These are phyloP conservation scores for Dothidotthia symphoricarpi DNA, from an alignment of 2,329 filamentous ascomycete species.

Conservation along the genomic window DNA sequence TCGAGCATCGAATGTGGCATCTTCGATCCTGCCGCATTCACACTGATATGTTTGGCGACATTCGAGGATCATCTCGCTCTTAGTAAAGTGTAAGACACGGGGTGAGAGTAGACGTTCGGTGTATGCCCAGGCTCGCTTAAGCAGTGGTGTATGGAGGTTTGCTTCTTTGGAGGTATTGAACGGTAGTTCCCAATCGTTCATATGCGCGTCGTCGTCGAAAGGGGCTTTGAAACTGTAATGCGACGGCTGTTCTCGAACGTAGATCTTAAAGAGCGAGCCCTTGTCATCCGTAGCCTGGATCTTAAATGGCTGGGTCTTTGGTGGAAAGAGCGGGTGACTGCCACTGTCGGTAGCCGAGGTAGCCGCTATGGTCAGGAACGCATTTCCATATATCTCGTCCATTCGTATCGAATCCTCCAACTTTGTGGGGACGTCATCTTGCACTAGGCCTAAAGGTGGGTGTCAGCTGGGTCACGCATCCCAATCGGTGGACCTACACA, in stretches of 20 bases:
- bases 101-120: conserved; percentile 33
- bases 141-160: conserved; percentile 32
- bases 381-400: conserved; percentile 33
- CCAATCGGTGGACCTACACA: conserved; percentile 14
- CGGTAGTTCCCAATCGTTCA: conserved; percentile 38
- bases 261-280: conserved; percentile 32
- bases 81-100: conserved; percentile 36
- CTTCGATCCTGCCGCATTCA: conserved; percentile 37
- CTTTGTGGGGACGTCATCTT: conserved; percentile 31
- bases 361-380: conserved; percentile 37
- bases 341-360: conserved; percentile 33
- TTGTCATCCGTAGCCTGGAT: conserved; percentile 36
- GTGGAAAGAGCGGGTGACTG: conserved; percentile 26
- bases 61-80: conserved; percentile 38
- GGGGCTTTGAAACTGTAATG: conserved; percentile 40
- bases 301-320: conserved; percentile 29
- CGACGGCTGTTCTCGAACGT: conserved; percentile 36
- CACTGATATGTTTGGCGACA: conserved; percentile 40
- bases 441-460: conserved; percentile 15
- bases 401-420: conserved; percentile 28
- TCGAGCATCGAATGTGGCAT: conserved; percentile 31
- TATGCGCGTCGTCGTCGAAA: conserved; percentile 34
- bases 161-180: conserved; percentile 33
- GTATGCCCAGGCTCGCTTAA: conserved; percentile 38
- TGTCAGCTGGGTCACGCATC: too few relatives aligned